Evolutionary conservation across 129 eudicot species (phyloP).

Genomic region (Centella asiatica): DNA sequence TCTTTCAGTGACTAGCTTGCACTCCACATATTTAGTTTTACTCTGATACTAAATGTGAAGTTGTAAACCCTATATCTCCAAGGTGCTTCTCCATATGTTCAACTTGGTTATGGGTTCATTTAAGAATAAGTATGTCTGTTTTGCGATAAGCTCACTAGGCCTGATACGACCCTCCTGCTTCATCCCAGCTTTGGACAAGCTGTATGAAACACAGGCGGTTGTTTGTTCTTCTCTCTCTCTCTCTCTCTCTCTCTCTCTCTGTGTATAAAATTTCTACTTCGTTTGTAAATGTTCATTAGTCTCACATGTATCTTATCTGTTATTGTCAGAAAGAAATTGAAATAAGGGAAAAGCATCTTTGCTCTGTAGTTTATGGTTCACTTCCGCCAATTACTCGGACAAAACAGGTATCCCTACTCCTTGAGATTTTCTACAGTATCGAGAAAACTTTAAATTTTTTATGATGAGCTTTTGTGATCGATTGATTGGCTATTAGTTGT

Average conservation of each 20-base stretch:
- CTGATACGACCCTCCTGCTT: too few species aligned
- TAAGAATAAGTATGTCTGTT: too few species aligned
- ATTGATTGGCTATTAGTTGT: not conserved
- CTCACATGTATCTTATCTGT: conserved; percentile 4
- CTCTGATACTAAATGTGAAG: too few species aligned
- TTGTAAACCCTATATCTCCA: too few species aligned
- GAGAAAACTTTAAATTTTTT: not conserved
- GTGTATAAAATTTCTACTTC: not conserved
- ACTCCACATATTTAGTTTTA: too few species aligned
- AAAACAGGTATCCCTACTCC: conserved; percentile 60
- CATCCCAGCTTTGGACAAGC: too few species aligned
- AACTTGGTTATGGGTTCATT: too few species aligned
- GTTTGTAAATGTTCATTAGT: not conserved
- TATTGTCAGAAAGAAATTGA: conserved; percentile 65
- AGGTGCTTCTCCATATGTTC: too few species aligned
- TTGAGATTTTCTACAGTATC: not conserved
- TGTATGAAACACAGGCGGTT: too few species aligned
- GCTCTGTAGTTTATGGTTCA: conserved; percentile 98
- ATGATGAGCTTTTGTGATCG: not conserved
- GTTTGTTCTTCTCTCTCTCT: too few species aligned
- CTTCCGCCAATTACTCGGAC: conserved; percentile 91
- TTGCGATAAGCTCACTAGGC: too few species aligned
- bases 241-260: not conserved
- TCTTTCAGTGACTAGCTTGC: too few species aligned
- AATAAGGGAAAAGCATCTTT: conserved; percentile 53